These are phyloP conservation scores for Aspergillus sp. DNA, from an alignment of 2,329 filamentous ascomycete genomes.

Conservation along the genomic window DNA sequence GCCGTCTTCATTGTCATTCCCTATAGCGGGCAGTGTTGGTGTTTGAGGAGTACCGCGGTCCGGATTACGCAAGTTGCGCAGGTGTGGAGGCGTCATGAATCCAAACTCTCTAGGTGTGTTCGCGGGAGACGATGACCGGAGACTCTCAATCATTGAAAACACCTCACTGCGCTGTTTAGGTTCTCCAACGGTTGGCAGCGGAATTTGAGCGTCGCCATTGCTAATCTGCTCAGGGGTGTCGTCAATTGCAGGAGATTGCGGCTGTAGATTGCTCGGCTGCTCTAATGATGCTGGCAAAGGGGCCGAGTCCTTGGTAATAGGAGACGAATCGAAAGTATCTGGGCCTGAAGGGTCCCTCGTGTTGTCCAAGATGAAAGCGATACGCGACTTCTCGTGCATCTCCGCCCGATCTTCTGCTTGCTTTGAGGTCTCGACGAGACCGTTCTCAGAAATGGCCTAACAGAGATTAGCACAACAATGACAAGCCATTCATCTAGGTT, in stretches of 20 bases:
- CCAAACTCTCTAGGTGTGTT: conserved; percentile 27
- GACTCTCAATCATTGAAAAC: conserved; percentile 65
- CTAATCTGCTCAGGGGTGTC: conserved; percentile 67
- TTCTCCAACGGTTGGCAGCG: conserved; percentile 49
- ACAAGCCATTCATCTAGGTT: conserved; percentile 8
- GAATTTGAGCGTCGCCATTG: conserved; percentile 61
- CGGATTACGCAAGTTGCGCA: conserved; percentile 25
- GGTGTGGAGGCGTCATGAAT: conserved; percentile 29
- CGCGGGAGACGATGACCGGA: conserved; percentile 51
- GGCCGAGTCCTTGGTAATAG: conserved; percentile 21
- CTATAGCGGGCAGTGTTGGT: conserved; percentile 40
- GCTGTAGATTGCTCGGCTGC: conserved; percentile 30
- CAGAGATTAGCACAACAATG: background rate
- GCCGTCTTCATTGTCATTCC: conserved; percentile 42
- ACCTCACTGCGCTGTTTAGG: conserved; percentile 67
- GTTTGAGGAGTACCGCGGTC: conserved; percentile 37
- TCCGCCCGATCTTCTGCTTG: background rate
- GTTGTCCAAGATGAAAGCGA: conserved; percentile 17
- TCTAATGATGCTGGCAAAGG: conserved; percentile 19
- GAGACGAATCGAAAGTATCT: conserved; percentile 28
- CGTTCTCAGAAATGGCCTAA: background rate
- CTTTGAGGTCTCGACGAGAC: background rate
- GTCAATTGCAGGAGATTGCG: conserved; percentile 48
- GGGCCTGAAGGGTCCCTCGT: conserved; percentile 9
- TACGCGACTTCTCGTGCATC: conserved; percentile 13